A percentile compares a stretch with the other conserved stretches of the same genome.
phyloP scores from a whole-genome alignment of 305 asterid genomes.

The Withania somnifera region DNA sequence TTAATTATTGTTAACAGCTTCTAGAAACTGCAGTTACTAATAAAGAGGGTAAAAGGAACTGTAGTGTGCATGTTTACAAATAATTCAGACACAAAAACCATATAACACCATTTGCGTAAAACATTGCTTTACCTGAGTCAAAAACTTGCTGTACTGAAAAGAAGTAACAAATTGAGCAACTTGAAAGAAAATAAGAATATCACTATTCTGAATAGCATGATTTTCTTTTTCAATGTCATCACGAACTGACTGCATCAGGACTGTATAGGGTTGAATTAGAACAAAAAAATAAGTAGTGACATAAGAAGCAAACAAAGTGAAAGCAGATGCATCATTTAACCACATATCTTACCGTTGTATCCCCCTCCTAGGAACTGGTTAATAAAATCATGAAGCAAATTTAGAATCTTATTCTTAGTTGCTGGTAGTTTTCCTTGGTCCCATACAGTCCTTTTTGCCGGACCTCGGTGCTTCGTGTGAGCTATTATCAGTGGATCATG shows the following conservation, averaged over 20 bases:
- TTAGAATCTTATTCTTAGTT: conserved; percentile 39
- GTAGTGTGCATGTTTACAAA: not conserved
- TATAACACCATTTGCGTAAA: not conserved
- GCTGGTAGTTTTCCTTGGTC: conserved; percentile 62
- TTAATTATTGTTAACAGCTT: not conserved
- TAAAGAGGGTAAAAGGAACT: not conserved
- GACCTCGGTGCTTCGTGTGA: conserved; percentile 57
- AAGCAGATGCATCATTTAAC: not conserved
- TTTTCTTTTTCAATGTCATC: conserved; percentile 84
- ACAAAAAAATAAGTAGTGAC: not conserved
- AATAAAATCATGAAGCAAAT: conserved; percentile 51
- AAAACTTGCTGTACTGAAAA: conserved; percentile 69
- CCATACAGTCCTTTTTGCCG: conserved; percentile 58
- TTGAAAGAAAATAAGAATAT: conserved; percentile 58
- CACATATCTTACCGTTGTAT: conserved; percentile 53
- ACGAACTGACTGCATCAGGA: conserved; percentile 72
- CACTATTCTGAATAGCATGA: conserved; percentile 61
- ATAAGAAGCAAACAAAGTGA: not conserved
- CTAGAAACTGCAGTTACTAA: not conserved
- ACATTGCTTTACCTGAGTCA: conserved; percentile 44
- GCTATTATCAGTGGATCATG: conserved; percentile 50
- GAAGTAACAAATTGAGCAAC: conserved; percentile 80
- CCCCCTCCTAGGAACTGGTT: conserved; percentile 78
- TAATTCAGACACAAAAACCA: not conserved
- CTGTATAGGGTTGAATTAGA: conserved; percentile 22